A percentile compares a stretch with the other conserved stretches of the same genome.
These are phyloP conservation scores for Phialophora macrospora DNA, from an alignment of 2,329 filamentous ascomycete genomes.

Conservation along the genomic window DNA sequence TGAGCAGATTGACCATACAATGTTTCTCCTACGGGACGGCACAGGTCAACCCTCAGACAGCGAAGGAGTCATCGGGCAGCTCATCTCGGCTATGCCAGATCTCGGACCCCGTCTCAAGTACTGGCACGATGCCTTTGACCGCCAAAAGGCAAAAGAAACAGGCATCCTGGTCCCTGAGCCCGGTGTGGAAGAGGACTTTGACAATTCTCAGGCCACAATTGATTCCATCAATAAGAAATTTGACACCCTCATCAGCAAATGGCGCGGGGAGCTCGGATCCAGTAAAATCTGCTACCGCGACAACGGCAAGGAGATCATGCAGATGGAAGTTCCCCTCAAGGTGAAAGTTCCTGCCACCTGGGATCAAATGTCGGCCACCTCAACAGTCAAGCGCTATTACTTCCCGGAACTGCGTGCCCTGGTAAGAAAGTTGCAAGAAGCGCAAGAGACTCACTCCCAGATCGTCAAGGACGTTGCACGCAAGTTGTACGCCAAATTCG, in stretches of 20 bases:
- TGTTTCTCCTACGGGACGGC: constrained; percentile 75
- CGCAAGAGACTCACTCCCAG: constrained; percentile 90
- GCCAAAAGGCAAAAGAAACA: constrained; percentile 74
- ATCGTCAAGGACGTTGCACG: constrained; percentile 84
- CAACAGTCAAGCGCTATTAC: constrained; percentile 90
- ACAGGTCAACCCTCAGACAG: constrained; percentile 60
- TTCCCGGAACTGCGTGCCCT: constrained; percentile 80
- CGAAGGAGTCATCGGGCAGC: constrained; percentile 80
- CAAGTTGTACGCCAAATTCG: constrained; percentile 85
- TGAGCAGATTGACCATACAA: constrained; percentile 95
- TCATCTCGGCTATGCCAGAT: constrained; percentile 85
- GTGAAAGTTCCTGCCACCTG: constrained; percentile 82
- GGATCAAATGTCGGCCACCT: constrained; percentile 95
- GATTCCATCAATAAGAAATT: constrained; percentile 76
- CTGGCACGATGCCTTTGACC: constrained; percentile 93
- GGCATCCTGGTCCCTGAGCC: constrained; percentile 83
- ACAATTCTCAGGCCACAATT: constrained; percentile 77
- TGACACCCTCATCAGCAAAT: constrained; percentile 70
- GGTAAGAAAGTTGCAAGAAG: constrained; percentile 87
- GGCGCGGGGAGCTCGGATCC: constrained; percentile 74
- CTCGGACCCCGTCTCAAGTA: constrained; percentile 73
- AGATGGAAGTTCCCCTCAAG: constrained; percentile 86
- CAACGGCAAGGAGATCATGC: constrained; percentile 95
- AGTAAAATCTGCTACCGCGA: constrained; percentile 76
- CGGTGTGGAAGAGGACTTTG: constrained; percentile 91